phyloP scores from a whole-genome alignment of 495 filamentous ascomycete species.

The Talaromyces proteolyticus region DNA sequence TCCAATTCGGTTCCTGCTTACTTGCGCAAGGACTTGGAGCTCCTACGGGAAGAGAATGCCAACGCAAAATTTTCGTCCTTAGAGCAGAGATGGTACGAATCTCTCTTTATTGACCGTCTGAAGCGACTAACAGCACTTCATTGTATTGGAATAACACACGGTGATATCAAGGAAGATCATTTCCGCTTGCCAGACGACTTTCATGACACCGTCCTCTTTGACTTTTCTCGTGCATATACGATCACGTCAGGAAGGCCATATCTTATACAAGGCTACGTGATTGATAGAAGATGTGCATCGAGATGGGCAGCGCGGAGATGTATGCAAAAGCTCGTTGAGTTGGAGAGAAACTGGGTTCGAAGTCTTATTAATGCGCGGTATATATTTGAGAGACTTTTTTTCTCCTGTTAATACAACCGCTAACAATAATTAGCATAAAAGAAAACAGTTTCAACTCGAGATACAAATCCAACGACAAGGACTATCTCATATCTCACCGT shows the following conservation, averaged over 20 bases:
- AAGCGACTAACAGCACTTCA: conserved; percentile 10
- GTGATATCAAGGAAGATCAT: conserved; percentile 12
- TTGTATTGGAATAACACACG: conserved; percentile 11
- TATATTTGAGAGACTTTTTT: background rate
- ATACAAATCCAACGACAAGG: background rate
- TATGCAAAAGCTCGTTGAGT: background rate
- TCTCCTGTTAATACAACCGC: background rate
- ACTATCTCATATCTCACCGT: background rate
- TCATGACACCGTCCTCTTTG: conserved; percentile 15
- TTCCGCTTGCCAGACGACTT: conserved; percentile 13
- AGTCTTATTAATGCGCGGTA: background rate
- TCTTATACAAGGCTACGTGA: conserved; percentile 3
- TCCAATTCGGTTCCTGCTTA: conserved; percentile 3
- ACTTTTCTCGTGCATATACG: conserved; percentile 14
- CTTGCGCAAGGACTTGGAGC: background rate
- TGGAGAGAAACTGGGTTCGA: conserved; percentile 1
- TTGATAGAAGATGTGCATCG: background rate
- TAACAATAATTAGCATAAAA: background rate
- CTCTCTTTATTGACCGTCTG: conserved; percentile 12
- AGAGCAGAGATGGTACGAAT: conserved; percentile 12
- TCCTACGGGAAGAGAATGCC: background rate
- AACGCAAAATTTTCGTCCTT: conserved; percentile 3
- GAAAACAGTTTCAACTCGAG: background rate
- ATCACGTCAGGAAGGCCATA: conserved; percentile 7
- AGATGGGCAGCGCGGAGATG: conserved; percentile 2